phyloP scores from a whole-genome alignment of 345 rosid species.

The Euphorbia peplus region DNA sequence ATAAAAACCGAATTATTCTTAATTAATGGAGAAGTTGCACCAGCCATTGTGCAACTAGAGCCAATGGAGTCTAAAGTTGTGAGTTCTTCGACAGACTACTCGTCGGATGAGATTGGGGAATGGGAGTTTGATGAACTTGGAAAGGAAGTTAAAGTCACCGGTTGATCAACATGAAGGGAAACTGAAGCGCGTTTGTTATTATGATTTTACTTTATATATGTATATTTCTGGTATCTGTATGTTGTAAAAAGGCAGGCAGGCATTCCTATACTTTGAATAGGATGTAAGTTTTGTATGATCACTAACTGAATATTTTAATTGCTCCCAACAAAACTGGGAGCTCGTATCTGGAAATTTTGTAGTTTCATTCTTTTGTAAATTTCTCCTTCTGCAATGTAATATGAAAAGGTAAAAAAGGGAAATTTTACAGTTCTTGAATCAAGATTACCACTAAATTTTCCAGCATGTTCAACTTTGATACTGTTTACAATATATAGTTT shows the following conservation, averaged over 20 bases:
- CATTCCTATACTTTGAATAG: slow-evolving; percentile 1
- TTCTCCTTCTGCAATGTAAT: neutral
- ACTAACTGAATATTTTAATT: neutral
- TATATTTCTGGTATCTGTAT: neutral
- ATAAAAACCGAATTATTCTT: slow-evolving; percentile 19
- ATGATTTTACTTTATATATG: too few species aligned
- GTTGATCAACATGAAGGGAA: slow-evolving; percentile 25
- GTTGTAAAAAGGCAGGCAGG: neutral
- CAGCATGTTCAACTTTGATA: too few species aligned
- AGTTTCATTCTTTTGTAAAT: slow-evolving; percentile 1
- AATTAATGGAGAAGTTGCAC: slow-evolving; percentile 12
- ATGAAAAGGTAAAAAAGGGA: too few species aligned
- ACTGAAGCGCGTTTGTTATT: neutral
- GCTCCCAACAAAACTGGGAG: neutral
- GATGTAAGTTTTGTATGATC: neutral
- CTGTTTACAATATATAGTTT: too few species aligned
- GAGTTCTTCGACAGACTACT: slow-evolving; percentile 33
- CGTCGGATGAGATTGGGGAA: slow-evolving; percentile 55
- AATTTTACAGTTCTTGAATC: too few species aligned
- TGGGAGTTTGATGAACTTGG: slow-evolving; percentile 79
- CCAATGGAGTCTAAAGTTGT: slow-evolving; percentile 45
- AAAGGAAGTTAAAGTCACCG: slow-evolving; percentile 30
- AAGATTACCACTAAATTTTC: too few species aligned
- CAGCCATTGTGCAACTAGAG: slow-evolving; percentile 28
- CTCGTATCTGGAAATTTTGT: neutral